These are phyloP conservation scores for Telopea speciosissima DNA, from an alignment of 177 flowering plant genomes.

Conservation along the genomic window DNA sequence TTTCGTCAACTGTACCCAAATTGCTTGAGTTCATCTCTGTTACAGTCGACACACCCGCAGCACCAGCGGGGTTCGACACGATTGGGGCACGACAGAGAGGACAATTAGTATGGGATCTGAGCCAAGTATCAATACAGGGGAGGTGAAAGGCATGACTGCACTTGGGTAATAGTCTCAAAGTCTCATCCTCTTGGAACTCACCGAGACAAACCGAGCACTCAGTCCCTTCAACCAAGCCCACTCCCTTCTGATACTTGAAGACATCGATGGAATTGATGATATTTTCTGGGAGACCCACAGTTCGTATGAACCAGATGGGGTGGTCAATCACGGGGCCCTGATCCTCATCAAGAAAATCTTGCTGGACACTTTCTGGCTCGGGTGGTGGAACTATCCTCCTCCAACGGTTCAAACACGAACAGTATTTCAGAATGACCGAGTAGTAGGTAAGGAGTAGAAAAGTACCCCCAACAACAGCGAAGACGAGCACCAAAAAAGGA, in stretches of 20 bases:
- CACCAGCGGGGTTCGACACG: constrained; percentile 13
- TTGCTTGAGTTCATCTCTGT: constrained; percentile 8
- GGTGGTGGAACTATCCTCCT: constrained; percentile 10
- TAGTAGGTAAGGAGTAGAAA: constrained; percentile 34
- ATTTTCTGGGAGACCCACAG: constrained; percentile 51
- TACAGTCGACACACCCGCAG: background rate
- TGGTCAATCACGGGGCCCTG: constrained; percentile 31
- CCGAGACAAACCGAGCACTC: constrained; percentile 68
- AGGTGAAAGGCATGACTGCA: constrained; percentile 74
- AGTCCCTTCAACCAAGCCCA: constrained; percentile 53
- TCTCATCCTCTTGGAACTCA: constrained; percentile 60
- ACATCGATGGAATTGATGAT: constrained; percentile 47
- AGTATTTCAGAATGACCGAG: constrained; percentile 22
- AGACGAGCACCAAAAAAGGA: constrained; percentile 22
- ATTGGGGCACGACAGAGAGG: constrained; percentile 66
- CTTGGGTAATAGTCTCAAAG: constrained; percentile 63
- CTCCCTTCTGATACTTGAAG: constrained; percentile 44
- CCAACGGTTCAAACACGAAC: constrained; percentile 7
- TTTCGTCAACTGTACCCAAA: constrained; percentile 7
- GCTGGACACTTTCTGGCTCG: constrained; percentile 14
- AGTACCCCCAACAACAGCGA: constrained; percentile 19
- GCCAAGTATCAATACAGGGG: constrained; percentile 70
- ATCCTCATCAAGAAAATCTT: constrained; percentile 27
- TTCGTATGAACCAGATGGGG: constrained; percentile 53
- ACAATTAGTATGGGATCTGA: constrained; percentile 61